Percentiles rank a stretch among this genome's conserved stretches.
Conservation (phyloP, 2,329 filamentous ascomycete species). For the Pyrenochaeta sp. region DNA sequence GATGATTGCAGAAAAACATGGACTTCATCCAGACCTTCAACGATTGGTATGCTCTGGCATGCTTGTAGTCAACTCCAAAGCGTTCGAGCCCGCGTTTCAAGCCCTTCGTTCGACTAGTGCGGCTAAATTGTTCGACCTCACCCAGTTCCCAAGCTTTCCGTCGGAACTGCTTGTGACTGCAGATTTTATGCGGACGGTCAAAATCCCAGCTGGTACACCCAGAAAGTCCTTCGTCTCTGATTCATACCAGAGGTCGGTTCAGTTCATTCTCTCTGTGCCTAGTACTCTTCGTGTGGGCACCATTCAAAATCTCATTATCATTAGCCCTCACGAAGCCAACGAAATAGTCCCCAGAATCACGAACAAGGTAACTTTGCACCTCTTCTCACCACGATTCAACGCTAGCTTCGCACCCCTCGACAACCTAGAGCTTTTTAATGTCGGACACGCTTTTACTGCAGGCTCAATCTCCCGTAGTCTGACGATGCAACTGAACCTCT, state of each 20-base stretch:
- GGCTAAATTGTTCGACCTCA: conserved; percentile 40
- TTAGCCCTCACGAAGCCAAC: conserved; percentile 70
- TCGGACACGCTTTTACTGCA: conserved; percentile 30
- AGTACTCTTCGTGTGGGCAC: neutral
- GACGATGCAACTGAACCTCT: conserved; percentile 66
- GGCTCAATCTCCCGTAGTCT: conserved; percentile 36
- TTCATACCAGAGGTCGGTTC: conserved; percentile 61
- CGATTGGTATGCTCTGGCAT: conserved; percentile 52
- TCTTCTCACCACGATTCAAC: conserved; percentile 62
- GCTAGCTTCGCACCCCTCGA: conserved; percentile 53
- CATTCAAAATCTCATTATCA: conserved; percentile 55
- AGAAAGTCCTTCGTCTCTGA: conserved; percentile 45
- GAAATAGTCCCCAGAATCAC: conserved; percentile 55
- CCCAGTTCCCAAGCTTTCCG: conserved; percentile 53
- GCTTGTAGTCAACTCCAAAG: conserved; percentile 33
- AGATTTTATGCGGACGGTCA: conserved; percentile 62
- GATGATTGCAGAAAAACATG: conserved; percentile 53
- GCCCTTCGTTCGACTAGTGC: conserved; percentile 55
- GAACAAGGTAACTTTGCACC: conserved; percentile 54
- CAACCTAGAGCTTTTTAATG: conserved; percentile 55
- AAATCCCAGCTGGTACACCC: conserved; percentile 13
- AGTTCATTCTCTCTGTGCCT: conserved; percentile 60
- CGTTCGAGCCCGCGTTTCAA: conserved; percentile 58
- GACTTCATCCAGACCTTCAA: conserved; percentile 55
- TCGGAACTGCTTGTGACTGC: conserved; percentile 56